phyloP scores from a whole-genome alignment of 129 eudicot genomes.

The Flaveria trinervia region DNA sequence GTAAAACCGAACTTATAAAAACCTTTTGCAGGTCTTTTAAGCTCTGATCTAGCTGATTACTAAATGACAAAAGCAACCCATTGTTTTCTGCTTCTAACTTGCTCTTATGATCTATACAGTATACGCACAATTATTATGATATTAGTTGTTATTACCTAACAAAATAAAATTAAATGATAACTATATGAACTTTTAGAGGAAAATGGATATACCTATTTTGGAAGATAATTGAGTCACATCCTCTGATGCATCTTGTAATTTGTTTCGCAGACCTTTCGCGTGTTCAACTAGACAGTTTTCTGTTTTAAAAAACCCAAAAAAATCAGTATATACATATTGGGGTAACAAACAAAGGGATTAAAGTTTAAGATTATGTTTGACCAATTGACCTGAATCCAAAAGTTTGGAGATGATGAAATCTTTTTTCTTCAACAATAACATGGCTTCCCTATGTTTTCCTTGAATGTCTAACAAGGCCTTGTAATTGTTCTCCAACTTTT shows the following conservation, averaged over 20 bases:
- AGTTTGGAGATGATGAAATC: constrained; percentile 68
- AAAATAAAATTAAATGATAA: neutral
- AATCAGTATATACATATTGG: neutral
- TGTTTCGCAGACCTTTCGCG: constrained; percentile 70
- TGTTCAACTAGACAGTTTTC: constrained; percentile 66
- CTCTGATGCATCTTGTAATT: constrained; percentile 75
- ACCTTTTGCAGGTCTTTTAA: constrained; percentile 73
- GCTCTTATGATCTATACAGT: constrained; percentile 65
- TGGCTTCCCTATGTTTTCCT: constrained; percentile 56
- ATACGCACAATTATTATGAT: constrained; percentile 7
- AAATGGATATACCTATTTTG: constrained; percentile 57
- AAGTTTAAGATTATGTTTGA: constrained; percentile 6
- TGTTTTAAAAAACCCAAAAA: constrained; percentile 29
- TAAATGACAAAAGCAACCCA: constrained; percentile 61
- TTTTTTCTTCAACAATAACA: constrained; percentile 61
- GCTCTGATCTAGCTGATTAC: constrained; percentile 67
- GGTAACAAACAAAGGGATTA: neutral
- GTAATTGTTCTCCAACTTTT: constrained; percentile 50
- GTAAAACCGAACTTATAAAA: constrained; percentile 60
- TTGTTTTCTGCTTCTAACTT: constrained; percentile 76
- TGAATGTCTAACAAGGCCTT: constrained; percentile 65
- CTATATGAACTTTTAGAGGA: constrained; percentile 10
- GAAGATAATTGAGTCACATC: constrained; percentile 52
- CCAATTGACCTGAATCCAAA: constrained; percentile 64
- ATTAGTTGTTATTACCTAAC: constrained; percentile 25